Percentiles rank a stretch among this genome's conserved stretches.
Evolutionary conservation across 148 eudicot genomes (phyloP).

Genomic region (Chenopodium berlandieri): DNA sequence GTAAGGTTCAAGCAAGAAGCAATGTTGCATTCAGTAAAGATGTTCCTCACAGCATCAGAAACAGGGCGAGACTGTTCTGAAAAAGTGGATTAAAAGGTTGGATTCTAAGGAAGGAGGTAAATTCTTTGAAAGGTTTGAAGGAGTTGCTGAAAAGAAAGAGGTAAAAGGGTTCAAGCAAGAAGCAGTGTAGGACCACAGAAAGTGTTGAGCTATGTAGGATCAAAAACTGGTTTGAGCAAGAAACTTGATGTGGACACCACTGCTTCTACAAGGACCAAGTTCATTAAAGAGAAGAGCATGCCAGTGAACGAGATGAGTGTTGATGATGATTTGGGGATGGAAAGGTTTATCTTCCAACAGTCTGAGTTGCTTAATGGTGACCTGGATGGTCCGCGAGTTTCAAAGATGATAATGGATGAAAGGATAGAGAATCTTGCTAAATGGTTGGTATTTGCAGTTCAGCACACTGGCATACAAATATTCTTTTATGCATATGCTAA

Average conservation of each 20-base stretch:
- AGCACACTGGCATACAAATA: constrained; percentile 6
- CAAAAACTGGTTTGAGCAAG: constrained; percentile 20
- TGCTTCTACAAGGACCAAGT: constrained; percentile 20
- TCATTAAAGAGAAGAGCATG: constrained; percentile 19
- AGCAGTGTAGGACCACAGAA: constrained; percentile 8
- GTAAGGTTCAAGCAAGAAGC: constrained; percentile 6
- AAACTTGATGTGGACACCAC: constrained; percentile 5
- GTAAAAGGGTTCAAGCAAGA: constrained; percentile 3
- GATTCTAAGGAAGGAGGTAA: constrained; percentile 13
- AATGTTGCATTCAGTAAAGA: constrained; percentile 16
- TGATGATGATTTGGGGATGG: constrained; percentile 33
- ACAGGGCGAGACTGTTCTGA: background rate
- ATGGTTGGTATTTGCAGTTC: constrained; percentile 46
- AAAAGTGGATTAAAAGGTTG: constrained; percentile 1
- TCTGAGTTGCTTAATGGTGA: constrained; percentile 40
- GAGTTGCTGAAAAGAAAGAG: constrained; percentile 13
- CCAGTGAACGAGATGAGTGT: constrained; percentile 22
- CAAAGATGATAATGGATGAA: constrained; percentile 82
- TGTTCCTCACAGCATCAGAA: constrained; percentile 6
- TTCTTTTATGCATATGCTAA: background rate
- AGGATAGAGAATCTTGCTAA: constrained; percentile 85
- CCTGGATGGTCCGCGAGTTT: constrained; percentile 47
- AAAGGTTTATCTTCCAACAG: constrained; percentile 51
- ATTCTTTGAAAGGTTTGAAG: background rate
- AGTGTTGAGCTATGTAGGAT: constrained; percentile 4